Percentiles rank a stretch among this genome's conserved stretches.
Evolutionary conservation across 495 filamentous ascomycete genomes (phyloP).

Genomic region (Penicillium angulare): DNA sequence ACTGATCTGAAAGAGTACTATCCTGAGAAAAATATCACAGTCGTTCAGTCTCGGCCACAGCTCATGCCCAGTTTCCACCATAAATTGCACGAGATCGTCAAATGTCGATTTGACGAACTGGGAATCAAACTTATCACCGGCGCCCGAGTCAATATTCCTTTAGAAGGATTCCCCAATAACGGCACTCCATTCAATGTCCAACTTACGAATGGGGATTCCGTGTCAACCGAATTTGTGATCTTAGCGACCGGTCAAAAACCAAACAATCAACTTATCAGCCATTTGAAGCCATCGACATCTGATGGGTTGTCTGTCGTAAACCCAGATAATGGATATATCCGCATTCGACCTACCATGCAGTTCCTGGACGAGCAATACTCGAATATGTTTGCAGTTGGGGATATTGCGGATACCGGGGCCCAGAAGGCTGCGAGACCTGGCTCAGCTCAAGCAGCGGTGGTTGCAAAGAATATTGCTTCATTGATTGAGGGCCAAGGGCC

Average conservation of each 20-base stretch:
- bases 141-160: constrained; percentile 32
- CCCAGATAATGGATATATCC: constrained; percentile 49
- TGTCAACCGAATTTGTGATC: constrained; percentile 43
- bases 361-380: constrained; percentile 45
- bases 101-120: constrained; percentile 39
- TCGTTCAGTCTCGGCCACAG: constrained; percentile 55
- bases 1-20: constrained; percentile 58
- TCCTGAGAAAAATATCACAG: constrained; percentile 54
- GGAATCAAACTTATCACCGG: constrained; percentile 38
- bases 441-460: constrained; percentile 49
- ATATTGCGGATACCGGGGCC: constrained; percentile 59
- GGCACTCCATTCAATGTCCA: constrained; percentile 29
- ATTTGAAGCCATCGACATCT: constrained; percentile 33
- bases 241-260: constrained; percentile 58
- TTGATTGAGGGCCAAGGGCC: constrained; percentile 38
- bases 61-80: constrained; percentile 55
- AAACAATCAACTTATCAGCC: constrained; percentile 48
- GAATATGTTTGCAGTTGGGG: constrained; percentile 58
- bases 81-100: constrained; percentile 46
- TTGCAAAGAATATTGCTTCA: constrained; percentile 51
- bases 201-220: constrained; percentile 32
- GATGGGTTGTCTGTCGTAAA: constrained; percentile 39
- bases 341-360: constrained; percentile 56
- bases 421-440: constrained; percentile 56
- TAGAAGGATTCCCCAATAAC: constrained; percentile 25